These are phyloP conservation scores for Fusarium begoniae DNA, from an alignment of 2,329 filamentous ascomycete species.

Conservation along the genomic window DNA sequence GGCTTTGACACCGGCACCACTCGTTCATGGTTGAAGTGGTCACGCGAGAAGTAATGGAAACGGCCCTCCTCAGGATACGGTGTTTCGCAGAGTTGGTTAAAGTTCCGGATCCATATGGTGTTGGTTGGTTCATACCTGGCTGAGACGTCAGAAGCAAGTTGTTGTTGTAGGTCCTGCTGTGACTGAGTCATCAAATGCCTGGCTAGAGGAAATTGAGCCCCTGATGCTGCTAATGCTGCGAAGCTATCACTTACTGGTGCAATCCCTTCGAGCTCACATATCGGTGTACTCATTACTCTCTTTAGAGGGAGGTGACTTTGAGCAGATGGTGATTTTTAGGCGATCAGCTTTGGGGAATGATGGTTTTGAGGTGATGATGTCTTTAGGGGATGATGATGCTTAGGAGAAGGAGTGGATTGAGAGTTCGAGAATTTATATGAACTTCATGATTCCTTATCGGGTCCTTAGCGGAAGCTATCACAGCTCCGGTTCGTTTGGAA, in stretches of 20 bases:
- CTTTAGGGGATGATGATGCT: not conserved
- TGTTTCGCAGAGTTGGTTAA: not conserved
- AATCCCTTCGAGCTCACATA: not conserved
- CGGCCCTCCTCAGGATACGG: not conserved
- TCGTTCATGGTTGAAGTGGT: not conserved
- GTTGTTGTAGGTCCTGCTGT: not conserved
- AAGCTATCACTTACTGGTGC: not conserved
- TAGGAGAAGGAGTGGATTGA: too few relatives aligned
- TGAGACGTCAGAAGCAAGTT: not conserved
- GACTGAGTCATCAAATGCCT: not conserved
- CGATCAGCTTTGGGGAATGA: not conserved
- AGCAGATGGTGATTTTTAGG: not conserved
- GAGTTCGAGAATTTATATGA: too few relatives aligned
- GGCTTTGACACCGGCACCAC: not conserved
- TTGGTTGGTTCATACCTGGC: not conserved
- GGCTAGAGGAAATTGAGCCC: not conserved
- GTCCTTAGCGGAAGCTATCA: not conserved
- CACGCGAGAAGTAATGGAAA: not conserved
- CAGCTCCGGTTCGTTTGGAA: not conserved
- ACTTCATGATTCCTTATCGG: too few relatives aligned
- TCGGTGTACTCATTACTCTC: not conserved
- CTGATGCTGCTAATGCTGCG: not conserved
- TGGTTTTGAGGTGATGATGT: not conserved
- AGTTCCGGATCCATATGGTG: not conserved
- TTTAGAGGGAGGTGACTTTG: not conserved